phyloP scores from a whole-genome alignment of 2,329 filamentous ascomycete species.

The Bisporella sp. region DNA sequence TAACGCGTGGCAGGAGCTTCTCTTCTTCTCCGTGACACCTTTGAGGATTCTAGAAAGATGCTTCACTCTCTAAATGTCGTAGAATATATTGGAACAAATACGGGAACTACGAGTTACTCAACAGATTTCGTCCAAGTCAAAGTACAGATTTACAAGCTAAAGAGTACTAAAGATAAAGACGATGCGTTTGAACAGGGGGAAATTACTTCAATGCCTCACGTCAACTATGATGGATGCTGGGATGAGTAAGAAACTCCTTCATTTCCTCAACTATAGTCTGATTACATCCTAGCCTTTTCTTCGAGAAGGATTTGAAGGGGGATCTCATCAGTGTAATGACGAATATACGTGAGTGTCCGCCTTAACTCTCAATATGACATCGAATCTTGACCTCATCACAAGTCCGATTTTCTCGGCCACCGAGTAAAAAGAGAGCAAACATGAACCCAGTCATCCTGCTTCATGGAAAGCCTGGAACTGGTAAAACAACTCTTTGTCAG shows the following conservation, averaged over 20 bases:
- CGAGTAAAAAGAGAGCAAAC: constrained; percentile 79
- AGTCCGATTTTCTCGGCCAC: constrained; percentile 17
- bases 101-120: constrained; percentile 7
- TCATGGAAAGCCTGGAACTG: constrained; percentile 81
- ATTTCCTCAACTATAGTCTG: background rate
- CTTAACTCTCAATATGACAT: background rate
- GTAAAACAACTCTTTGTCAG: constrained; percentile 94
- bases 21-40: constrained; percentile 7
- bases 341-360: constrained; percentile 18
- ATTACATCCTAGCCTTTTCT: constrained; percentile 18
- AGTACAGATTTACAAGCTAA: constrained; percentile 15
- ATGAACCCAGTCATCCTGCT: constrained; percentile 86
- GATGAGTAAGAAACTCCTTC: constrained; percentile 15
- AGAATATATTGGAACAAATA: constrained; percentile 16
- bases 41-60: constrained; percentile 4
- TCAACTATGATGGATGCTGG: constrained; percentile 19
- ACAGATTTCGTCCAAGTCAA: constrained; percentile 10
- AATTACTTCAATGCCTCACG: constrained; percentile 19
- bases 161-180: constrained; percentile 3
- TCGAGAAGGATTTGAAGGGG: constrained; percentile 22
- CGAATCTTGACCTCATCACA: background rate
- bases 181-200: constrained; percentile 16
- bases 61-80: constrained; percentile 20
- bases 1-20: background rate
- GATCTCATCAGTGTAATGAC: constrained; percentile 23